These are phyloP conservation scores for Vicia sativa DNA, from an alignment of 306 rosid genomes.

Conservation along the genomic window DNA sequence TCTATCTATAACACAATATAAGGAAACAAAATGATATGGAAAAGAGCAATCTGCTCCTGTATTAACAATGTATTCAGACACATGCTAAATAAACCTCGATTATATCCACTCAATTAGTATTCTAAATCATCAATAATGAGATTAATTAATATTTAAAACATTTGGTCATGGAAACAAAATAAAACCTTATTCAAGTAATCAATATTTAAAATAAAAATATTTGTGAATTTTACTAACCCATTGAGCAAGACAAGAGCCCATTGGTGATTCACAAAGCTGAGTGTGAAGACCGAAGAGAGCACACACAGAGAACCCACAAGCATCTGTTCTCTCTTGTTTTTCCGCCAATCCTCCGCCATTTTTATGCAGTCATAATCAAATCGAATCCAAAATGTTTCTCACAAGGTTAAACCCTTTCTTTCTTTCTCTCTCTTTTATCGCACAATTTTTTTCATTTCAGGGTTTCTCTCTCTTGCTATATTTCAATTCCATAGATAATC, in stretches of 20 bases:
- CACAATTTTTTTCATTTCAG: conserved; percentile 4
- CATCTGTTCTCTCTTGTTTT: background rate
- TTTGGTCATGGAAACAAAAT: no score
- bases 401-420: conserved; percentile 59
- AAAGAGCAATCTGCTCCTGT: no score
- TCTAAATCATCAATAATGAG: no score
- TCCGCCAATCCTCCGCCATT: background rate
- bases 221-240: background rate
- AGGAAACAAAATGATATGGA: no score
- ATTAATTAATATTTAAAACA: no score
- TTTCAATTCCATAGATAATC: conserved; percentile 6
- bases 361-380: conserved; percentile 26
- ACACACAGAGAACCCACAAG: background rate
- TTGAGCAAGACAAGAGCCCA: background rate
- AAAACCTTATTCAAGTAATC: no score
- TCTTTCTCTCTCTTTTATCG: background rate
- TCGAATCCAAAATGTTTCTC: conserved; percentile 68
- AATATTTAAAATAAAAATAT: background rate
- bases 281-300: background rate
- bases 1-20: no score
- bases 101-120: no score
- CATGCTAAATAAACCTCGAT: no score
- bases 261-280: background rate
- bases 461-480: background rate
- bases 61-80: no score